Percentiles rank a stretch among this genome's conserved stretches.
phyloP scores from a whole-genome alignment of 2,329 filamentous ascomycete genomes.

The Triangularia verruculosa region DNA sequence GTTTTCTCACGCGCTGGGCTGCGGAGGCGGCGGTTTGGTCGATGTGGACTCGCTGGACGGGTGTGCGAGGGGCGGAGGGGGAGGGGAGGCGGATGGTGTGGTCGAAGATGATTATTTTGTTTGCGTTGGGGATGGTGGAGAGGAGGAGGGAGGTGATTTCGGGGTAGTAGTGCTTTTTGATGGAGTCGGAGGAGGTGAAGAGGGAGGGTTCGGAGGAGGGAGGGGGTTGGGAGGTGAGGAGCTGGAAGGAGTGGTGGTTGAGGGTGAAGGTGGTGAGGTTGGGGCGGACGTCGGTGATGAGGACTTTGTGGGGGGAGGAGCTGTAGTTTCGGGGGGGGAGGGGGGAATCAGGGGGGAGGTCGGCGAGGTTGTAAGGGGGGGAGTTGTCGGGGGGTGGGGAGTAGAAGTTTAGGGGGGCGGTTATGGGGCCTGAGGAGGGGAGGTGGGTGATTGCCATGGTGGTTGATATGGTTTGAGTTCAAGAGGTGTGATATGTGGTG shows the following conservation, averaged over 20 bases:
- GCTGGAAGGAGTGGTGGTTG: slow-evolving; percentile 61
- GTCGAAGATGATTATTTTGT: slow-evolving; percentile 74
- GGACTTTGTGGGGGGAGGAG: slow-evolving; percentile 47
- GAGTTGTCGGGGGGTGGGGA: slow-evolving; percentile 56
- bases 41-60: slow-evolving; percentile 74
- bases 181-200: slow-evolving; percentile 67
- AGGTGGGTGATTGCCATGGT: slow-evolving; percentile 41
- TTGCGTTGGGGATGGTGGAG: slow-evolving; percentile 61
- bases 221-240: slow-evolving; percentile 53
- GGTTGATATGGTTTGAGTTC: not conserved
- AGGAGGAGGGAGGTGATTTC: slow-evolving; percentile 74
- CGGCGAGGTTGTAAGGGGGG: slow-evolving; percentile 63
- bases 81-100: slow-evolving; percentile 75
- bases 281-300: slow-evolving; percentile 71
- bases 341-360: slow-evolving; percentile 57
- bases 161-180: slow-evolving; percentile 75
- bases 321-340: slow-evolving; percentile 60
- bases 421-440: slow-evolving; percentile 58
- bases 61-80: slow-evolving; percentile 58
- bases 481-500: not conserved
- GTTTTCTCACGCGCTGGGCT: slow-evolving; percentile 62
- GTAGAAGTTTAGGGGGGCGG: slow-evolving; percentile 65
- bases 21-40: slow-evolving; percentile 74
- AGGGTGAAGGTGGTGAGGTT: slow-evolving; percentile 48
- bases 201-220: slow-evolving; percentile 51